phyloP scores from a whole-genome alignment of 768 basidiomycete species.

The Russula compacta region DNA sequence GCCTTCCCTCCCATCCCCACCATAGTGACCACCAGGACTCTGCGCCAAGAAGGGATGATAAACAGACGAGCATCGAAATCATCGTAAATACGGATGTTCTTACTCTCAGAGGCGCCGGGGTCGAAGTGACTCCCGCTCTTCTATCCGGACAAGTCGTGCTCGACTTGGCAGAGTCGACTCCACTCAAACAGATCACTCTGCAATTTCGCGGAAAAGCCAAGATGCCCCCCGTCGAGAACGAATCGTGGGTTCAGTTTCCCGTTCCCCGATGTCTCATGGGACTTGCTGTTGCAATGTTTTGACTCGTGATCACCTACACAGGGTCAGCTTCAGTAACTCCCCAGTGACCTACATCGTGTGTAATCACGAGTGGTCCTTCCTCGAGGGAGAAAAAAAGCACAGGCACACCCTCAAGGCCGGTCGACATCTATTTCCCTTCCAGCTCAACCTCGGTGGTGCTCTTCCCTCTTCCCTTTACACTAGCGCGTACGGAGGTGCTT shows the following conservation, averaged over 20 bases:
- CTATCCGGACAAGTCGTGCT: slow-evolving; percentile 78
- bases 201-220: slow-evolving; percentile 78
- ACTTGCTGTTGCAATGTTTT: slow-evolving; percentile 5
- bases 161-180: slow-evolving; percentile 70
- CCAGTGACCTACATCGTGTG: slow-evolving; percentile 55
- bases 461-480: slow-evolving; percentile 73
- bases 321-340: slow-evolving; percentile 37
- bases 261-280: neutral
- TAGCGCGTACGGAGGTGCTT: slow-evolving; percentile 44
- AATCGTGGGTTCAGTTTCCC: slow-evolving; percentile 47
- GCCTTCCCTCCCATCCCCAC: neutral
- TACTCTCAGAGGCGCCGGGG: slow-evolving; percentile 67
- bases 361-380: slow-evolving; percentile 88
- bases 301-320: slow-evolving; percentile 20
- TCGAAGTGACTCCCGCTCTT: slow-evolving; percentile 72
- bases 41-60: slow-evolving; percentile 33
- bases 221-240: slow-evolving; percentile 47
- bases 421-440: slow-evolving; percentile 87
- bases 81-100: slow-evolving; percentile 61
- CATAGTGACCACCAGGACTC: neutral
- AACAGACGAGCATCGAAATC: slow-evolving; percentile 60
- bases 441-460: slow-evolving; percentile 73
- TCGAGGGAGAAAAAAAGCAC: slow-evolving; percentile 71
- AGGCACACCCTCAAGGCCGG: slow-evolving; percentile 94
- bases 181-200: slow-evolving; percentile 77